Percentiles rank a stretch among this genome's conserved stretches.
These are phyloP conservation scores for Berberis vulgaris DNA, from an alignment of 164 flowering plant genomes.

Conservation along the genomic window DNA sequence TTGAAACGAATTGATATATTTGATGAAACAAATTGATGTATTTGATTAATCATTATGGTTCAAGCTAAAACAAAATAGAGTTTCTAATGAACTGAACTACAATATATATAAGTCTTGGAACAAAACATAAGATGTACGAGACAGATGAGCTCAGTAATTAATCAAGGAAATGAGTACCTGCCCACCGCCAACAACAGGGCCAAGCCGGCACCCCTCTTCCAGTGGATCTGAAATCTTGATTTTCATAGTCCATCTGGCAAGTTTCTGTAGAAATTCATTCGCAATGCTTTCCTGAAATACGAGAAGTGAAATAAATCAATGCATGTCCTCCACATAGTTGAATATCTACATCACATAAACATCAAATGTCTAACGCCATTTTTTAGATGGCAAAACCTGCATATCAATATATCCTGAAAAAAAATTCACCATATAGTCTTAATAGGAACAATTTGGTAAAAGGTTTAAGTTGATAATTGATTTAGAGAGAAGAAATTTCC, in stretches of 20 bases:
- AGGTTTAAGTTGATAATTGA: neutral
- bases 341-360: too few relatives aligned
- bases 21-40: too few relatives aligned
- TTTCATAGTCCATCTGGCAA: constrained; percentile 64
- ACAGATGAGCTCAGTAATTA: neutral
- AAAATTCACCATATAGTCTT: too few relatives aligned
- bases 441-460: neutral
- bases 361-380: too few relatives aligned
- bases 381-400: too few relatives aligned
- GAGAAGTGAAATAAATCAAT: neutral
- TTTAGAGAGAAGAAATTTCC: neutral
- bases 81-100: too few relatives aligned
- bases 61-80: too few relatives aligned
- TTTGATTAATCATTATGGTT: too few relatives aligned
- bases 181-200: constrained; percentile 82
- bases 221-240: constrained; percentile 92
- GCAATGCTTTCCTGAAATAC: constrained; percentile 81
- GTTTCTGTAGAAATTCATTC: constrained; percentile 53
- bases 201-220: constrained; percentile 94
- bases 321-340: neutral
- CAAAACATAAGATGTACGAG: neutral
- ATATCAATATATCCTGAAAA: too few relatives aligned
- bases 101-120: neutral
- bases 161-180: constrained; percentile 42
- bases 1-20: too few relatives aligned